These are phyloP conservation scores for Cryptomeria japonica DNA, from an alignment of 75 land plant species.

Conservation along the genomic window DNA sequence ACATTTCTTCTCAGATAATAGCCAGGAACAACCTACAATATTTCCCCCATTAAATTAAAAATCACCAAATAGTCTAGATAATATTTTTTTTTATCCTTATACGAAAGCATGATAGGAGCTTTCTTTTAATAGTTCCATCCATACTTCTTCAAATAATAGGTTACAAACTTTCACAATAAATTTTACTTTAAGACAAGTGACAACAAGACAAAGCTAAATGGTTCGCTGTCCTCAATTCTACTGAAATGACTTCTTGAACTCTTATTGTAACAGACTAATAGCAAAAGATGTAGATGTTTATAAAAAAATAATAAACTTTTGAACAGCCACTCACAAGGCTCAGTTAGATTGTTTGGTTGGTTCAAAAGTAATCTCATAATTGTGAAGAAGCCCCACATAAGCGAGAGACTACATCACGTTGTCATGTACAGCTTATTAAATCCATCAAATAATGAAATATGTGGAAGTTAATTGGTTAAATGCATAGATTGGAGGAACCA, in stretches of 20 bases:
- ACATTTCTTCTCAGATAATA: conserved; percentile 78
- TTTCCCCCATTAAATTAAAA: not conserved
- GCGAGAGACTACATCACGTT: not conserved
- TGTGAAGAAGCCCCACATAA: not conserved
- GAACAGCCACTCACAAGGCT: not conserved
- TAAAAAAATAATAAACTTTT: not conserved
- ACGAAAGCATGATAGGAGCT: not conserved
- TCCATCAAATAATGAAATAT: not conserved
- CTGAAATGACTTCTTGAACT: not conserved
- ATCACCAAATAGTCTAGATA: not conserved
- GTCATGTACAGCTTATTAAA: not conserved
- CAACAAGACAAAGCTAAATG: not conserved
- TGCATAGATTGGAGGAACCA: not conserved
- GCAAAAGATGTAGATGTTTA: not conserved
- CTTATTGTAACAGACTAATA: not conserved
- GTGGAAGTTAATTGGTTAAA: not conserved
- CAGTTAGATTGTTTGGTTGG: not conserved
- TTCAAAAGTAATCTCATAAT: not conserved
- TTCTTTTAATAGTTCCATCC: not conserved
- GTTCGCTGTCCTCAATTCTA: not conserved
- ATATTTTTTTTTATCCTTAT: not conserved
- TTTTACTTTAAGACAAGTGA: not conserved
- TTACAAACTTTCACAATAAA: not conserved
- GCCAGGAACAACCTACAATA: conserved; percentile 85
- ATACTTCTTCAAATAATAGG: not conserved